phyloP scores from a whole-genome alignment of 495 filamentous ascomycete genomes.

The Neurospora cerealis region DNA sequence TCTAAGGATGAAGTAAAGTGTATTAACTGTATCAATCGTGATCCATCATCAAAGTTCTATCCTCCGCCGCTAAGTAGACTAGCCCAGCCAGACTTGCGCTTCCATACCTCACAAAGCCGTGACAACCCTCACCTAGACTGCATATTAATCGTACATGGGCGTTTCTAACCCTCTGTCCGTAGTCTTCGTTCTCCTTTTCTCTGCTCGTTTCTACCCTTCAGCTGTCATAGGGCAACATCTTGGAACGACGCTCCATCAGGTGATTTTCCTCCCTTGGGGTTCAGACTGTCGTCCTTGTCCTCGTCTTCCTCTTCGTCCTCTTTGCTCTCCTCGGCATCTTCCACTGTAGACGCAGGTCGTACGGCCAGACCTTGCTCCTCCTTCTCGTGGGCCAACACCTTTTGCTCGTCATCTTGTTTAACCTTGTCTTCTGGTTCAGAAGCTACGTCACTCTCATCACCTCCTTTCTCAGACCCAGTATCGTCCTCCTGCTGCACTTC shows the following conservation, averaged over 20 bases:
- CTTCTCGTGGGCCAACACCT: conserved; percentile 43
- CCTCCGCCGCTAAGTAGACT: not conserved
- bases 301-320: conserved; percentile 27
- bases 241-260: conserved; percentile 41
- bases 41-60: not conserved
- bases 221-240: conserved; percentile 39
- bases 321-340: conserved; percentile 22
- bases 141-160: not conserved
- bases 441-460: conserved; percentile 12
- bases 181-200: not conserved
- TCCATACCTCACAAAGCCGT: not conserved
- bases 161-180: not conserved
- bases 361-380: conserved; percentile 39
- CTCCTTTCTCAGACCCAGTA: conserved; percentile 15
- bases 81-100: not conserved
- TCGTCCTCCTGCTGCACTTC: conserved; percentile 16
- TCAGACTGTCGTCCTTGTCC: conserved; percentile 19
- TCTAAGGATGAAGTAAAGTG: not conserved
- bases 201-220: not conserved
- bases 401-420: conserved; percentile 41
- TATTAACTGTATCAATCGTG: not conserved
- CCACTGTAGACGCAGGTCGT: conserved; percentile 24
- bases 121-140: not conserved
- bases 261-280: conserved; percentile 28
- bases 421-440: conserved; percentile 24